Conservation (phyloP, 805 yeast genomes). For the Candida adriatica region DNA sequence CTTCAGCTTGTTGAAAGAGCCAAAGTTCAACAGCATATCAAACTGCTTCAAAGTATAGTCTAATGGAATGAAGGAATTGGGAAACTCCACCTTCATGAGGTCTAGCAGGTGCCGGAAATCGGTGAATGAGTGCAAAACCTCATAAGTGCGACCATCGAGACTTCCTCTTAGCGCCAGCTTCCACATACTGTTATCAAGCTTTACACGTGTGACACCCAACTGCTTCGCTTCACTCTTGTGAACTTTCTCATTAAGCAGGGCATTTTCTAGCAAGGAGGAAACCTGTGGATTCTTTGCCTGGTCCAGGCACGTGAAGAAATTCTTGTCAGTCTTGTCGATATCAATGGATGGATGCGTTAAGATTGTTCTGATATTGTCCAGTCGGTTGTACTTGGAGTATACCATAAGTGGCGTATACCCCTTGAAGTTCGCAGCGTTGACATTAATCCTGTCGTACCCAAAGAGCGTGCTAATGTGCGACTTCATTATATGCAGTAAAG, state of each 20-base stretch:
- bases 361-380: conserved; percentile 49
- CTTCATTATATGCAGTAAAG: conserved; percentile 65
- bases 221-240: conserved; percentile 19
- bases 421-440: conserved; percentile 55
- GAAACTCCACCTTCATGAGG: conserved; percentile 30
- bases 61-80: conserved; percentile 27
- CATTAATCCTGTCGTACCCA: conserved; percentile 30
- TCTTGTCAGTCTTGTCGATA: conserved; percentile 25
- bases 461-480: conserved; percentile 39
- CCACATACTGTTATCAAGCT: conserved; percentile 26
- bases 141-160: conserved; percentile 8
- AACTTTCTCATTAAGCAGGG: conserved; percentile 17
- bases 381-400: conserved; percentile 61
- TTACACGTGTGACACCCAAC: conserved; percentile 30
- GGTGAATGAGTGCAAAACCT: conserved; percentile 23
- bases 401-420: conserved; percentile 65
- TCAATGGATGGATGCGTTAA: conserved; percentile 44
- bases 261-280: conserved; percentile 29
- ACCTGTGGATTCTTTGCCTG: conserved; percentile 34
- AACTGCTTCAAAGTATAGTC: conserved; percentile 19
- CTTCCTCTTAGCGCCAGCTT: conserved; percentile 22
- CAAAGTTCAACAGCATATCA: conserved; percentile 16
- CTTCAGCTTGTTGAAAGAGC: conserved; percentile 35
- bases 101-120: conserved; percentile 29
- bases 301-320: conserved; percentile 35